Evolutionary conservation across 306 rosid genomes (phyloP), one percentile per base, ranked within the genome.

Genomic region (Castanea sativa): DNA sequence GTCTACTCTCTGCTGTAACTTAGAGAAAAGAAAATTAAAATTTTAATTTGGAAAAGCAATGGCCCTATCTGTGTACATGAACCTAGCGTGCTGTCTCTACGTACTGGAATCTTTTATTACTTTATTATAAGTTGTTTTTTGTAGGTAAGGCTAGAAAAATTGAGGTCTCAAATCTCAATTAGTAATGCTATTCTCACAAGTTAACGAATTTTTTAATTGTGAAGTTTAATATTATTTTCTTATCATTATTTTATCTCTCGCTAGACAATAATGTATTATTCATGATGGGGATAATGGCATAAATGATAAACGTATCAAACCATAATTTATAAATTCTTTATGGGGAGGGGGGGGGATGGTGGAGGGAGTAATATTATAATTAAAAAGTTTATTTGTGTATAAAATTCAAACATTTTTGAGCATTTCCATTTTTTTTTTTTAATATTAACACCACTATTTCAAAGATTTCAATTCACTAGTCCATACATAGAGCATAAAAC

Each of bases 61-160:
- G 73, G 11, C 12, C 45, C 52, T 15, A 69, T 71, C 75, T 76
- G 73, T 55, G 71, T 86, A 73, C 90, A 86, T 86, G 92, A 88
- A 86, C 88, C 84, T 58, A 73, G 78, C 72, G 60, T 53, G 55
- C 69, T 82, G 84, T 73, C 81, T 43, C 61, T 21, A 30, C 53
- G 86, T 53, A 80, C 75, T 2, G 77, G 92, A 85, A 82, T 89
- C 86, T 86, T 78, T 57, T 1, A 53, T 64, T 81, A 61, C 56
- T 80, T 86, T 73, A 53, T 71, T 23, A 30, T 19, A 21, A 38
- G 49, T 5, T 29, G 13, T 41, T 71, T 21, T 33, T 56, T 73
- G 16, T 73, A 29, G 14, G 67, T 19, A 56, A 18, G 35, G 35
- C 20, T 5, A 45, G 27, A 21, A 12, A 8, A n/a, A 11, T 30